Evolutionary conservation across 306 rosid species (phyloP).

Genomic region (Glycine tomentella): DNA sequence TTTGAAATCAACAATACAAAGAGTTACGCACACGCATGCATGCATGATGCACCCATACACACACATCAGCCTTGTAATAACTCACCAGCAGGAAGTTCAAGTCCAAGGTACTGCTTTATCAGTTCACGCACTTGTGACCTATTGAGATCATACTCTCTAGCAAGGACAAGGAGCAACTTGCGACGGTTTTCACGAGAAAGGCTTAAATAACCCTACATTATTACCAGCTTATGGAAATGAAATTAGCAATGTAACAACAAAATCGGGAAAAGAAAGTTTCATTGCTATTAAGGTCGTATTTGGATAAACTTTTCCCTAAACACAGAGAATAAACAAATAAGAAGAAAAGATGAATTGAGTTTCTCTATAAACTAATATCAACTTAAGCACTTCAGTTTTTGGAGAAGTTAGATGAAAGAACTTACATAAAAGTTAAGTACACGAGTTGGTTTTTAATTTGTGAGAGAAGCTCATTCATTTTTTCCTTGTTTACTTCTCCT

Average conservation of each 20-base stretch:
- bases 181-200: slow-evolving; percentile 72
- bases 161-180: slow-evolving; percentile 70
- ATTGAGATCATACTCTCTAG: slow-evolving; percentile 87
- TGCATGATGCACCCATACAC: too few relatives aligned
- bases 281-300: not conserved
- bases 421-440: too few relatives aligned
- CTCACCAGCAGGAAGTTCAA: slow-evolving; percentile 76
- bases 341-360: too few relatives aligned
- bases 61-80: not conserved
- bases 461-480: too few relatives aligned
- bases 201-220: slow-evolving; percentile 76
- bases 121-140: slow-evolving; percentile 76
- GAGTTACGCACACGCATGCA: not conserved
- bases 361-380: too few relatives aligned
- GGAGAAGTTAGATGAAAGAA: too few relatives aligned
- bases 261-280: slow-evolving; percentile 4
- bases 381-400: too few relatives aligned
- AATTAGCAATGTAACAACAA: slow-evolving; percentile 19
- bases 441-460: too few relatives aligned
- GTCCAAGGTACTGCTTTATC: slow-evolving; percentile 87
- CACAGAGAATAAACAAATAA: too few relatives aligned
- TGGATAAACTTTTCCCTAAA: too few relatives aligned
- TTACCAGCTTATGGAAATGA: slow-evolving; percentile 38
- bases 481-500: too few relatives aligned
- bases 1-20: slow-evolving; percentile 25